Evolutionary conservation across 495 filamentous ascomycete species (phyloP), one percentile per base, ranked within the genome.

Genomic region (Penicillium canescens): DNA sequence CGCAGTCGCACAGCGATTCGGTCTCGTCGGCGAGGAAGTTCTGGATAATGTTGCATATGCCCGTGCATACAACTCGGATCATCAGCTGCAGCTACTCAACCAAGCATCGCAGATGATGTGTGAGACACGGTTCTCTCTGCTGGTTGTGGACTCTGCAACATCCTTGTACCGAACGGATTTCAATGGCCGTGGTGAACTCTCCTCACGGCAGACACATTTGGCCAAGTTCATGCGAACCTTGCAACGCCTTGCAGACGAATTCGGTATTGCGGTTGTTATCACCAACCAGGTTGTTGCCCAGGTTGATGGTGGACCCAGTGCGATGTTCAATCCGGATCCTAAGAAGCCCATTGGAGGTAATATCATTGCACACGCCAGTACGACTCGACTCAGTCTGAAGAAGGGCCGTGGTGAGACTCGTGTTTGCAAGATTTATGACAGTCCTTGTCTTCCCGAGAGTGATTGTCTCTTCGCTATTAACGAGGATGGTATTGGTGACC

Each of bases 341-440:
- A 98, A 98, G 82, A 98, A 98, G 66, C 94, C 94, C 1, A 97
- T 98, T 71, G 94, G 94, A 47, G 94, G 94, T 56, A 97, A 98
- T 69, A 98, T 98, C 66, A 97, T 98, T 67, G 94, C 94, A 12
- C 94, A 98, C 68, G 91, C 94, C 35, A 94, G 89, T 60, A 98
- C 94, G 6, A 98, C 94, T 9, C 62, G 85, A 47, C 74, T 98
- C 59, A 96, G 90, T 58, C 69, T 98, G 62, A 96, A 96, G 77
- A 98, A 98, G 69, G 95, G 95, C 13, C 77, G 93, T 21, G 94
- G 85, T 16, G 94, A 98, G 79, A 98, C 94, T 16, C 83, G 94
- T 73, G 86, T 98, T 49, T 97, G 95, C 71, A 97, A 96, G 81
- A 98, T 98, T 52, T 98, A 98, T 70, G 94, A 98, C 71, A 96